Base-by-base conservation (phyloP, 768 basidiomycete species). In the Steccherinum ochraceum region DNA sequence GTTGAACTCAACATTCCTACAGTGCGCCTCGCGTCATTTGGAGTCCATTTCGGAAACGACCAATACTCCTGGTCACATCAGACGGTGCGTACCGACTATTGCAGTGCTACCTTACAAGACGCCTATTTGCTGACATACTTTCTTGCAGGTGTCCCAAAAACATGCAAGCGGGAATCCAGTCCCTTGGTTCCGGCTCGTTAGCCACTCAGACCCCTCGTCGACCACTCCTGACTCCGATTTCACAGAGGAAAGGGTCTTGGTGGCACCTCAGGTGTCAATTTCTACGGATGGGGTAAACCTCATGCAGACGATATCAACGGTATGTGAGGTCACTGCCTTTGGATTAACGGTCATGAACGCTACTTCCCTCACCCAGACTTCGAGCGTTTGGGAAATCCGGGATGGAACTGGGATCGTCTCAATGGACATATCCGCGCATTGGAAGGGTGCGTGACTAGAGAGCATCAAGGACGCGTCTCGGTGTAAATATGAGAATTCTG, bases 371-470 rank as follows among this genome's bases (percentile, higher is more conserved):
- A 2, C n/a, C 19, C 21, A 58, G 57, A 53, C 4, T 64, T 73
- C 45, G 78, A 79, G 56, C 64, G 66, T 47, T 65, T 81, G n/a
- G 79, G 79, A 4, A 80, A 80, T 51, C 66, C 68, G 1, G 78
- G 78, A 4, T 81, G 79, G 78, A 78, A 77, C 55, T 80, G 75
- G 75, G 58, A 66, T 0, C 23, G 39, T 2, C 54, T 52, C 40
- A 26, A 45, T 21, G 67, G 70, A 18, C 73, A 68, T 48, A 48
- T 63, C 5, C 68, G 70, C 44, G 73, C 73, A 52, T 67, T 49
- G 4, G 57, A 61, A 21, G 49, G 40, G 59, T 56, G 19, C 27
- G 30, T 46, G n/a, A 13, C 45, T 24, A 12, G 24, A 46, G 11
- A 44, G 43, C 11, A n/a, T 39, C 11, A 11, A 39, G 11, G 11